Base-by-base conservation (phyloP, 768 basidiomycete genomes). In the Leccinum variicolor region DNA sequence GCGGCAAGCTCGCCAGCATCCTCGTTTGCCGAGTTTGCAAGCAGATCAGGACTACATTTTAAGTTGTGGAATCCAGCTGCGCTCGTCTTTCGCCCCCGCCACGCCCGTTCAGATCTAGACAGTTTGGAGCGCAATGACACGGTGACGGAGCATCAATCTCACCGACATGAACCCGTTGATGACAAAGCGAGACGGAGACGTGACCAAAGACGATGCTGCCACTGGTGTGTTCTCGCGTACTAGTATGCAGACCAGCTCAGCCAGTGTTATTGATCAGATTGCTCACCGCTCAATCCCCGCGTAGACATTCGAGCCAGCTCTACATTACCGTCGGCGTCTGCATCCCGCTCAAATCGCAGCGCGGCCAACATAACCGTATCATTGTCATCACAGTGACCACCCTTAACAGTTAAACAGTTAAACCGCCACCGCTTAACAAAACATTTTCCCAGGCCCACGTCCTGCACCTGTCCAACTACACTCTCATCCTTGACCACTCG, bases 11-110 rank as follows among this genome's bases (percentile, higher is more conserved):
- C 51, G 87, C 92, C 7, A 92, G 89, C 74, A 87, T 96, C 68
- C 87, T 98, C 50, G 89, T 98, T 3, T 98, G 95, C 70, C 92
- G 94, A 63, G 84, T 84, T 57, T 98, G 95, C 83, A 94, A 96
- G 71, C 85, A 92, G 63, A 75, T 90, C 54, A 65, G 66, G 1
- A 66, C 68, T 11, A 69, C 73, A 0, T 49, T 70, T 29, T 61
- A 60, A 25, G 62, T 58, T 7, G 66, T 39, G 9, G 59, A 49
- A 46, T 76, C 76, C 73, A 74, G 13, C 80, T 73, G 33, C 80
- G 86, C 23, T 74, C 86, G 21, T 84, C 82, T 3, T 85, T 84
- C 8, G 85, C 87, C 6, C 86, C 86, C 0, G 75, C 78, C 9
- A 73, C 69, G 9, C 72, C 75, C 23, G 64, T 57, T 28, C 73